phyloP scores from a whole-genome alignment of 352 stramenopile species.

The Pythium apleroticum region DNA sequence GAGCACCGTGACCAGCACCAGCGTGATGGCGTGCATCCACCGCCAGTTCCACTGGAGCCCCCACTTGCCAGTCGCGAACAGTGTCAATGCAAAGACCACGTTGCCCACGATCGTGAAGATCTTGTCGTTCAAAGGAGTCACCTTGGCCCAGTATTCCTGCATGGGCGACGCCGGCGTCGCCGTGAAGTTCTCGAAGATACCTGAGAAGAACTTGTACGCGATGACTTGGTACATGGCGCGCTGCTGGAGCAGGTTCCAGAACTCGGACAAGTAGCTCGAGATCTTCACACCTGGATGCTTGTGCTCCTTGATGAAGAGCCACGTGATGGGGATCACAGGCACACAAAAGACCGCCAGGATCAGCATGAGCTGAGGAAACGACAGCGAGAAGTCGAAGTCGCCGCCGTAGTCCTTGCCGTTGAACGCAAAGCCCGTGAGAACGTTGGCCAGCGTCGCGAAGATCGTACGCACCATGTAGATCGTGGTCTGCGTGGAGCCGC shows the following conservation, averaged over 20 bases:
- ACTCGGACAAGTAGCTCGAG: not conserved
- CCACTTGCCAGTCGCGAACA: not conserved
- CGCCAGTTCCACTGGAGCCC: constrained; percentile 2
- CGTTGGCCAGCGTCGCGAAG: constrained; percentile 1
- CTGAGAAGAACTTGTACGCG: constrained; percentile 3
- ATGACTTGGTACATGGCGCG: constrained; percentile 3
- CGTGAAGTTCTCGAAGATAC: constrained; percentile 2
- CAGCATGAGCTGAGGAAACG: constrained; percentile 5
- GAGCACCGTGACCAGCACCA: not conserved
- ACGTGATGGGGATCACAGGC: constrained; percentile 4
- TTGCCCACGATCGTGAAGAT: not conserved
- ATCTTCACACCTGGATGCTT: not conserved
- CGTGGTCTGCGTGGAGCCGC: not conserved
- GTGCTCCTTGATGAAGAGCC: constrained; percentile 2
- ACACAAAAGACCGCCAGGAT: not conserved
- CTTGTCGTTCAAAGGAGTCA: constrained; percentile 1
- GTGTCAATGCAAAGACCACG: not conserved
- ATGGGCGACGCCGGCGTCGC: not conserved
- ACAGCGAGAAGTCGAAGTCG: constrained; percentile 3
- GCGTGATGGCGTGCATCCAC: constrained; percentile 4
- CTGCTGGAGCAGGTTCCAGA: constrained; percentile 1
- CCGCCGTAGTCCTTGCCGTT: not conserved
- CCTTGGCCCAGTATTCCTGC: constrained; percentile 4
- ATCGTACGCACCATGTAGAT: constrained; percentile 6
- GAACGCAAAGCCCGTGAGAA: constrained; percentile 1